A percentile compares a stretch with the other conserved stretches of the same genome.
Evolutionary conservation across 768 basidiomycete species (phyloP).

Genomic region (Russula compacta): DNA sequence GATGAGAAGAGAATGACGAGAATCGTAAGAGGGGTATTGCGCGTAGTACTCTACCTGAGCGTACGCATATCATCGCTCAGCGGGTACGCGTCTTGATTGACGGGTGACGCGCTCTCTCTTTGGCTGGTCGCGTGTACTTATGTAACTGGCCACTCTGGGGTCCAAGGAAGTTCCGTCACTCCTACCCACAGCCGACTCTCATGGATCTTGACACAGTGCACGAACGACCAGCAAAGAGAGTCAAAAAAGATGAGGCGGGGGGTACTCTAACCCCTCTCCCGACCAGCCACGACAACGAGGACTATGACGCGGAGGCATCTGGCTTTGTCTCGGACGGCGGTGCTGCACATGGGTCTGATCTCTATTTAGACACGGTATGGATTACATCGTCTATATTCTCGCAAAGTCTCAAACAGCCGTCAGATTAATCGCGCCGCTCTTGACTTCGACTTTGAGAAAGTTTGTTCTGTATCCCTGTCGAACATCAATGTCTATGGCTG

Average conservation of each 20-base stretch:
- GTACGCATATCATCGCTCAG: slow-evolving; percentile 11
- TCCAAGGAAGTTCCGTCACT: background rate
- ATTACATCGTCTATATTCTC: slow-evolving; percentile 15
- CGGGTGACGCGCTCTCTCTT: background rate
- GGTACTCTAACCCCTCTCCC: background rate
- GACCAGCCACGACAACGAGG: slow-evolving; percentile 5
- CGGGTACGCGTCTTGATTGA: too few relatives aligned
- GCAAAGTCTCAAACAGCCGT: slow-evolving; percentile 4
- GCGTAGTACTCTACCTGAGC: slow-evolving; percentile 4
- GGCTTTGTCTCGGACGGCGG: slow-evolving; percentile 25
- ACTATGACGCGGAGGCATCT: slow-evolving; percentile 23
- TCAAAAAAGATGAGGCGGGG: slow-evolving; percentile 2
- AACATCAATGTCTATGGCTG: slow-evolving; percentile 99
- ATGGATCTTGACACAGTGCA: slow-evolving; percentile 2
- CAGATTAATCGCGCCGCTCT: slow-evolving; percentile 86
- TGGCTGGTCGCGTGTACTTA: background rate
- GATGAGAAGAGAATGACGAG: slow-evolving; percentile 28
- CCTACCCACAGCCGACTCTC: background rate
- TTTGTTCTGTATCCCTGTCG: slow-evolving; percentile 92
- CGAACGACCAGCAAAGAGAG: slow-evolving; percentile 21
- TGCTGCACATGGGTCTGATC: slow-evolving; percentile 52
- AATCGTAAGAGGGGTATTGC: background rate
- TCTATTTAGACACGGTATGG: slow-evolving; percentile 90
- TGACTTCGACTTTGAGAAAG: slow-evolving; percentile 99
- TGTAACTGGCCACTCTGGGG: background rate